Conservation (phyloP, 768 basidiomycete genomes). For the Pleurotus giganteus region DNA sequence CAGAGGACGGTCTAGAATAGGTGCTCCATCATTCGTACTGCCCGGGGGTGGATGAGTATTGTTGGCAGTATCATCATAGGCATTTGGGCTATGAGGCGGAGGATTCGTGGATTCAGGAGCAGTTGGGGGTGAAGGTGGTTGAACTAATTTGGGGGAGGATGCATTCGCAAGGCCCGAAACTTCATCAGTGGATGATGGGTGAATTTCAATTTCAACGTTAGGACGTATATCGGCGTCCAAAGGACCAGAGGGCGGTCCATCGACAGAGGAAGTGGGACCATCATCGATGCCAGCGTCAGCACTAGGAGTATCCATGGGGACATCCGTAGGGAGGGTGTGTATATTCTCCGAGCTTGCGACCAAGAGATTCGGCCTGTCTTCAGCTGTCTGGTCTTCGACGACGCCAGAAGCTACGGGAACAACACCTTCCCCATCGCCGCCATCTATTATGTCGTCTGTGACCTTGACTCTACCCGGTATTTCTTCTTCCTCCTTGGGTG, state of each 20-base stretch:
- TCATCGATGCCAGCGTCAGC: background rate
- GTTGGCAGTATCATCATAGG: constrained; percentile 25
- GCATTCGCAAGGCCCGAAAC: no score
- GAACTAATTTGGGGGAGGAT: no score
- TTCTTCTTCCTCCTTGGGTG: background rate
- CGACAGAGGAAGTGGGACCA: no score
- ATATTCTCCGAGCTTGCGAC: no score
- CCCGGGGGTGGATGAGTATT: constrained; percentile 14
- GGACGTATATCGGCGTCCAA: no score
- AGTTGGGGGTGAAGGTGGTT: background rate
- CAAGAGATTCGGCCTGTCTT: background rate
- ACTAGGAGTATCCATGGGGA: background rate
- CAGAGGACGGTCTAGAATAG: constrained; percentile 56
- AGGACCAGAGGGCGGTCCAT: no score
- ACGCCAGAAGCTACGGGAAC: background rate
- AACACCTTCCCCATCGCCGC: background rate
- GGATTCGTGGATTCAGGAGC: background rate
- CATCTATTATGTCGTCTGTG: background rate
- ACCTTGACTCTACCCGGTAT: background rate
- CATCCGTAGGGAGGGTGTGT: no score
- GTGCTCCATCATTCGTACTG: background rate
- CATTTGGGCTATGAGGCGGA: background rate
- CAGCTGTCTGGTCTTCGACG: background rate
- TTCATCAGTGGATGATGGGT: no score
- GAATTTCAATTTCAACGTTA: no score